Base-by-base conservation (phyloP, 2,329 filamentous ascomycete species). In the Aspergillus terreus region DNA sequence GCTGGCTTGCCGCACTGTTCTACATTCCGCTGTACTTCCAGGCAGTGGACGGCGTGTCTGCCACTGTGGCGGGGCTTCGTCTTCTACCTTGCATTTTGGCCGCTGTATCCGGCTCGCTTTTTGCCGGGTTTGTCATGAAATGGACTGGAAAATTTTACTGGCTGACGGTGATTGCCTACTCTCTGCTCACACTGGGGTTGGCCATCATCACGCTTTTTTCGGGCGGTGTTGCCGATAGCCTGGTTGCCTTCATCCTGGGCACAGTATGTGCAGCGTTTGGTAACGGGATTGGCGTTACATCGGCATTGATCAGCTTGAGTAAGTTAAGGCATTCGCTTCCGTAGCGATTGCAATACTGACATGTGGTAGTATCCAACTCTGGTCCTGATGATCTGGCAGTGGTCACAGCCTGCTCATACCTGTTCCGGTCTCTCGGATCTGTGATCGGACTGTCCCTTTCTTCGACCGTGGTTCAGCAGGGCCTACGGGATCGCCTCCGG, bases 1-100 rank as follows among this genome's bases (percentile, higher is more conserved):
- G 80, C 12, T 81, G 76, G 74, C 68, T 84, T 44, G 79, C 81
- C 0, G 71, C 79, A 1, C 58, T 88, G 4, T 92, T 90, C 74
- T 89, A 88, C 70, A 73, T 89, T n/a, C 87, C 88, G 1, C 75
- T 92, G 2, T 90, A 87, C 70, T 89, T 88, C 70, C 89, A 92
- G 69, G 87, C 85, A 4, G 84, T 86, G 1, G 76, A 86, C 46
- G 82, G 82, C 4, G 72, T 84, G 21, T 80, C 78, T 4, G 85
- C 88, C 1, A 84, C 85, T 0, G 68, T 76, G 49, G 82, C 87
- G 4, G 87, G 87, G 1, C 53, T 86, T 1, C 74, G 84, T 32
- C 78, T 92, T 15, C 73, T 92, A 30, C 88, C 89, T 0, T 78
- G 78, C 49, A 87, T 89, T 57, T 40, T 84, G 3, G 72, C 74